Evolutionary conservation across 129 eudicot genomes (phyloP).

Genomic region (Logfia minima): DNA sequence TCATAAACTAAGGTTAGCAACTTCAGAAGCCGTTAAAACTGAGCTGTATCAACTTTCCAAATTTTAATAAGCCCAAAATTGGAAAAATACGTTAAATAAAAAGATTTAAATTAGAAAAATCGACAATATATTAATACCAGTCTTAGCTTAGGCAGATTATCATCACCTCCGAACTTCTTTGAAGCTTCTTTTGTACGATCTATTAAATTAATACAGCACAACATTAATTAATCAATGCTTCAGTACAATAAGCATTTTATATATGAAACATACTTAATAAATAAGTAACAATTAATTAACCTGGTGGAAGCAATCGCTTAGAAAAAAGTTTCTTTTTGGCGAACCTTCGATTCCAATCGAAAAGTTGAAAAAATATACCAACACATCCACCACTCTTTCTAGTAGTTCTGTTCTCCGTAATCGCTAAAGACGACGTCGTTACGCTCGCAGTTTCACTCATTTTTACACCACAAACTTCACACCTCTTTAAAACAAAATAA

Average conservation of each 20-base stretch:
- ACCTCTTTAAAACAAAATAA: neutral
- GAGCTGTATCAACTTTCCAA: too few species aligned
- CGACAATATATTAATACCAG: conserved; percentile 44
- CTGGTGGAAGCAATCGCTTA: conserved; percentile 80
- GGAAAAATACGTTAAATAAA: neutral
- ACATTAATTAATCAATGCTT: neutral
- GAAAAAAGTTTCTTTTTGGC: conserved; percentile 80
- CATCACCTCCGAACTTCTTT: conserved; percentile 72
- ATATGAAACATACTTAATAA: too few species aligned
- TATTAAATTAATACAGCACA: conserved; percentile 4
- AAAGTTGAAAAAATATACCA: conserved; percentile 78
- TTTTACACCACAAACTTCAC: conserved; percentile 26
- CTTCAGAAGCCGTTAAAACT: neutral
- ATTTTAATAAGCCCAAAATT: neutral
- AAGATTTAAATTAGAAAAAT: neutral
- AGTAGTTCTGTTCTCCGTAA: conserved; percentile 55
- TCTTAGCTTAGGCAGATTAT: conserved; percentile 61
- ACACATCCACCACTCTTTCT: conserved; percentile 78
- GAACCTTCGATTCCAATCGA: conserved; percentile 91
- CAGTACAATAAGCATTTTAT: neutral
- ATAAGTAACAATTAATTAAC: conserved; percentile 29
- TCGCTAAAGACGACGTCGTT: conserved; percentile 61
- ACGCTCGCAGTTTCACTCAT: conserved; percentile 56
- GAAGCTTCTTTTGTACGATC: conserved; percentile 65
- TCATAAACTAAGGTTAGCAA: neutral